Percentiles rank a stretch among this genome's conserved stretches.
Conservation (phyloP, 176 grass and related monocot species). For the Bromus sterilis region DNA sequence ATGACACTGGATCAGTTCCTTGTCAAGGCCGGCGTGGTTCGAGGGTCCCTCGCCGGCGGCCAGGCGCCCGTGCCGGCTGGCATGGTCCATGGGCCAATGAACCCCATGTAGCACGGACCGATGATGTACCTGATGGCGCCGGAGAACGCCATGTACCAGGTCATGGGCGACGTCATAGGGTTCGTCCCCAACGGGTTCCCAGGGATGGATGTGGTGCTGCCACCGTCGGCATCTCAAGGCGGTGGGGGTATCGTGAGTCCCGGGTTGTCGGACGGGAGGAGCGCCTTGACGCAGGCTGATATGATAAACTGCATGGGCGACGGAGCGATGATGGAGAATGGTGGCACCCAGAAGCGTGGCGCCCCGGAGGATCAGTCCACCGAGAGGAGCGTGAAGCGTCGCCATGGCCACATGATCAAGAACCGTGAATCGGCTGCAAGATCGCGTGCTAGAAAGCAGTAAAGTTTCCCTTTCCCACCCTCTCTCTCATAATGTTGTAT, state of each 20-base stretch:
- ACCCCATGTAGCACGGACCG: conserved; percentile 26
- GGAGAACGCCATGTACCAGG: conserved; percentile 22
- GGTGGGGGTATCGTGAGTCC: conserved; percentile 26
- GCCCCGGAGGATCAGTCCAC: too few relatives aligned
- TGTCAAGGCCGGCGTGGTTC: too few relatives aligned
- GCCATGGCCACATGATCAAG: conserved; percentile 95
- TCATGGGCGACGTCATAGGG: conserved; percentile 38
- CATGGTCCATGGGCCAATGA: too few relatives aligned
- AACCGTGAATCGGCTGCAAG: conserved; percentile 83
- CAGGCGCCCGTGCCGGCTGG: too few relatives aligned
- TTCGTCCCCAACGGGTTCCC: conserved; percentile 34
- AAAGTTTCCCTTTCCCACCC: too few relatives aligned
- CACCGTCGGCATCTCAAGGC: conserved; percentile 14
- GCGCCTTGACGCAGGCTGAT: conserved; percentile 41
- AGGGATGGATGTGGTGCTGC: conserved; percentile 14
- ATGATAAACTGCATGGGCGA: conserved; percentile 27
- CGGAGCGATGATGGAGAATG: too few relatives aligned
- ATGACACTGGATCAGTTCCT: too few relatives aligned
- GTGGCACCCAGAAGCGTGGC: too few relatives aligned
- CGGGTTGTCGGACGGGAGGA: conserved; percentile 46
- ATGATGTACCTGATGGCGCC: conserved; percentile 27
- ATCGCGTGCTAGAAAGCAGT: conserved; percentile 76
- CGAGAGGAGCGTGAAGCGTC: conserved; percentile 76
- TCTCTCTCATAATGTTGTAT: too few relatives aligned
- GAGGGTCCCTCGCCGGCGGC: too few relatives aligned